phyloP scores from a whole-genome alignment of 1,139 yeast genomes.

The Nakaseomyces nivariensis region DNA sequence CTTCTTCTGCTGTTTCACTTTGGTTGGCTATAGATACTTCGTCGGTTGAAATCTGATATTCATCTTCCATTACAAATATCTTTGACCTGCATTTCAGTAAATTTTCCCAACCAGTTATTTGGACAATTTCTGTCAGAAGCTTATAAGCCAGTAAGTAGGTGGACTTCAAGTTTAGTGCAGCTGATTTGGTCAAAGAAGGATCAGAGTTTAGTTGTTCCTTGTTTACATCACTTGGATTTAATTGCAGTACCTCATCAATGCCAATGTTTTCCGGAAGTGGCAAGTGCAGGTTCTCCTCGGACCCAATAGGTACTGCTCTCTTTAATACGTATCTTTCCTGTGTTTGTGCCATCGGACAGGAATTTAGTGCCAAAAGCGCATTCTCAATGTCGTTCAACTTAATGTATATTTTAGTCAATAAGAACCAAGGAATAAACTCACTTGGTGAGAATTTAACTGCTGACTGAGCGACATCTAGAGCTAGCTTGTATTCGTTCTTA shows the following conservation, averaged over 20 bases:
- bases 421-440: constrained; percentile 87
- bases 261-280: constrained; percentile 81
- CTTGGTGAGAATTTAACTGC: constrained; percentile 88
- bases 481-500: constrained; percentile 64
- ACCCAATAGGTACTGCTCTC: constrained; percentile 31
- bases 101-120: constrained; percentile 84
- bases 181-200: constrained; percentile 62
- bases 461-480: constrained; percentile 64
- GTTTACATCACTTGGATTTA: constrained; percentile 47
- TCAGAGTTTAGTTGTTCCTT: constrained; percentile 49
- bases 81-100: constrained; percentile 74
- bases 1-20: background rate
- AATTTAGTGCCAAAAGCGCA: constrained; percentile 77
- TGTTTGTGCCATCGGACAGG: constrained; percentile 89
- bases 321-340: constrained; percentile 60
- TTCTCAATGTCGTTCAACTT: constrained; percentile 69
- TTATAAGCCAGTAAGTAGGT: constrained; percentile 83
- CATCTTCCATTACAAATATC: constrained; percentile 96
- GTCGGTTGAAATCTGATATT: constrained; percentile 36
- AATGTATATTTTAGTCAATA: constrained; percentile 66
- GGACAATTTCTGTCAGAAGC: constrained; percentile 65
- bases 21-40: constrained; percentile 32
- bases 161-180: constrained; percentile 76
- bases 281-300: constrained; percentile 41
- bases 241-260: constrained; percentile 45